Evolutionary conservation across 2,329 filamentous ascomycete genomes (phyloP), one percentile per base, ranked within the genome.

Genomic region (Xylariomycetidae sp.): DNA sequence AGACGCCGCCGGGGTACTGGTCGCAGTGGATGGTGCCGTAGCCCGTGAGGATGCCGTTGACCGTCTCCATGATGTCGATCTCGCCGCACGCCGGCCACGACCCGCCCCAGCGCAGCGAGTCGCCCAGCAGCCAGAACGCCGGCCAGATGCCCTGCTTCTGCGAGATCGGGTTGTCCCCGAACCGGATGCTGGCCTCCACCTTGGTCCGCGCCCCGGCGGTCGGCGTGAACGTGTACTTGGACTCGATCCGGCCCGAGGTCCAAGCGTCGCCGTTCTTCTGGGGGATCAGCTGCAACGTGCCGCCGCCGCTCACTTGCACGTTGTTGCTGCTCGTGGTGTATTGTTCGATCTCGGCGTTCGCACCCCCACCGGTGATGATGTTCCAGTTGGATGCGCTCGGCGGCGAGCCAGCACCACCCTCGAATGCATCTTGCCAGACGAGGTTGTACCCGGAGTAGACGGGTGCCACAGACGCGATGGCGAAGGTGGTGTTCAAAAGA

Each of bases 71-170:
- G 37, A 70, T 59, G 44, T 73, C 69, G 28, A 73, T 52, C 57
- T 73, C 69, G 17, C 69, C 69, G 43, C 67, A 70, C 6, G 51
- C 53, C 1, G 69, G 69, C 69, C 69, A 73, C 14, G 43, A 39
- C 3, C 60, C 64, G 10, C 68, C 67, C 39, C 57, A 50, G 6
- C 68, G 63, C 31, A 71, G 54, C 12, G 65, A 56, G 37, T 68
- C 58, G 9, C 69, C 69, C 1, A 72, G 60, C 33, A 70, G 53
- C 69, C 69, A 73, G 46, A 72, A 73, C 4, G 69, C 69, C 3
- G 69, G 68, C 69, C 69, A 73, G 42, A 72, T 58, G 10, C 69
- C 69, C 43, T 66, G 58, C 54, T 70, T 69, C 30, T 59, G 56
- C 19, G 42, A 42, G 12, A 49, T 37, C 9, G 52, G 33, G 48